Evolutionary conservation across 257 asterid species (phyloP).

Genomic region (Solanum pimpinellifolium): DNA sequence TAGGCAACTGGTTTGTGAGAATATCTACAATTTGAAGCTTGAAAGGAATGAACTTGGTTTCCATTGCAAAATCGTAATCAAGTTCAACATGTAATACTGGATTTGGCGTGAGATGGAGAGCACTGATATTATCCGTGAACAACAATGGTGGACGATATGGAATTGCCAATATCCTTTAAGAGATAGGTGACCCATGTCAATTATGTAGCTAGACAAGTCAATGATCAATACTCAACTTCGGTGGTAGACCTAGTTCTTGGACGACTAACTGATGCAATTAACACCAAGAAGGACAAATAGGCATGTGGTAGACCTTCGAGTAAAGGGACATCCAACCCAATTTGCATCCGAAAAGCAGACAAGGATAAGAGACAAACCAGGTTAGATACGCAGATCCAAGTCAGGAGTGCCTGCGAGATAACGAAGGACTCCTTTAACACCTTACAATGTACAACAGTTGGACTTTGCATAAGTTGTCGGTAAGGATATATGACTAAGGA

Average conservation of each 20-base stretch:
- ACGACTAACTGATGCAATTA: background rate
- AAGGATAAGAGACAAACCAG: background rate
- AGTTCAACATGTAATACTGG: too few relatives aligned
- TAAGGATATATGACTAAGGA: too few relatives aligned
- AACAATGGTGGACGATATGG: too few relatives aligned
- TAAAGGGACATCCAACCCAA: background rate
- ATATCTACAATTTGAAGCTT: too few relatives aligned
- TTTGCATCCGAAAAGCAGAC: background rate
- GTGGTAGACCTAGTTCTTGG: background rate
- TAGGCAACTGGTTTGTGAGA: too few relatives aligned
- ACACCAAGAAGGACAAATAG: background rate
- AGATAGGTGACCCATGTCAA: background rate
- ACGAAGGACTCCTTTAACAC: background rate
- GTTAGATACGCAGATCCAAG: background rate
- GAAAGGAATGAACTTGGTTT: too few relatives aligned
- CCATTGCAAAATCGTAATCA: too few relatives aligned
- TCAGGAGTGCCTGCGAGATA: background rate
- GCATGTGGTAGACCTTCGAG: background rate
- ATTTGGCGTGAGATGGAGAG: too few relatives aligned
- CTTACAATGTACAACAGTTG: background rate
- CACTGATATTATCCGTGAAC: too few relatives aligned
- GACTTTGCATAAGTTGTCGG: background rate
- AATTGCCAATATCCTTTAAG: background rate
- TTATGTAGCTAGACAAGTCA: background rate
- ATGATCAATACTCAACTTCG: background rate